Evolutionary conservation across 2,329 filamentous ascomycete genomes (phyloP), one percentile per base, ranked within the genome.

Genomic region (Exophiala spinifera): DNA sequence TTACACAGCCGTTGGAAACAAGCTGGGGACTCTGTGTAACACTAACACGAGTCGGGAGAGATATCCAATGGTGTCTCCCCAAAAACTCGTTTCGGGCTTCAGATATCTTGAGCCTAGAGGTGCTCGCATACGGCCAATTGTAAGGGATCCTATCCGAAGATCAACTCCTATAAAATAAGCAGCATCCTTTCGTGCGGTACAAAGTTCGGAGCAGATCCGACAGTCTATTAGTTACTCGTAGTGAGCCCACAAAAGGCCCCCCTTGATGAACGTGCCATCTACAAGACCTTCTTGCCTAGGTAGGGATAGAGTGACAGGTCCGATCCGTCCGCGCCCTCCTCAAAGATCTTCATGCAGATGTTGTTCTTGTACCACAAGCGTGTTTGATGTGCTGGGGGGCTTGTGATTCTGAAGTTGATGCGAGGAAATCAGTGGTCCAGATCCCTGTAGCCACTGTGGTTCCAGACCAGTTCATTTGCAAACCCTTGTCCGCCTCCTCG

Each of bases 391-490:
- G 23, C 42, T 44, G 44, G 11, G 14, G 45, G 14, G 23, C 36
- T 36, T 17, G 25, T 33, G 21, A 36, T 10, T 11, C 7, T 20
- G n/a, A 11, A 14, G 4, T 15, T 13, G 28, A 47, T 19, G n/a
- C n/a, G n/a, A n/a, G n/a, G n/a, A 45, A 51, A 31, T 36, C 33
- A 49, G 53, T 56, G 44, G 53, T 40, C 47, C 53, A 55, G 13
- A 25, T 8, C 23, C n/a, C 11, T 4, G 21, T 14, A 15, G 42
- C 23, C 25, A 21, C 23, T 25, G 34, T 40, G 42, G 44, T 49
- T 49, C 51, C 42, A 55, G 48, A 44, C 52, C 45, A 44, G 36
- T 48, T 48, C 43, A 45, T 48, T 48, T 52, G 44, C 36, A 47
- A 25, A 31, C 21, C 45, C 46, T 20, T 8, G 28, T 40, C 37